Base-by-base conservation (phyloP, 192 early-diverging fungal species). In the Lunasporangiospora selenospora region DNA sequence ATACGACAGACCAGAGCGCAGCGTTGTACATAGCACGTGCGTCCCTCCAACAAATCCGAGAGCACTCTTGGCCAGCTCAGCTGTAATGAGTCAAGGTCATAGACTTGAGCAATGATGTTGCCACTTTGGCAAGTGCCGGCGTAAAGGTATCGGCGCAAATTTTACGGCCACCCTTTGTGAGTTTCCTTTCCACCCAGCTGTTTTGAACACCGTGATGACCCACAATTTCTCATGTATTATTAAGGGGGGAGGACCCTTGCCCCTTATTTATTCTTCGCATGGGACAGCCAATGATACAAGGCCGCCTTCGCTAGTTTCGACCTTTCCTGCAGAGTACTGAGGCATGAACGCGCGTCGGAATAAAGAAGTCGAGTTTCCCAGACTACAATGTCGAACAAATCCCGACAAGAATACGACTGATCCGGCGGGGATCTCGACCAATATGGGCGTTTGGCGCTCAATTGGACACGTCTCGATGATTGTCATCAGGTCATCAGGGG, bases 311-410 rank as follows among this genome's bases (percentile, higher is more conserved):
- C 19, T 55, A 5, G 53, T 43, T 36, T 45, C 33, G 18, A 73
- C 69, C 29, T 73, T 63, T 1, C 69, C 69, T 2, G 41, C 31
- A 5, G 69, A 73, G 55, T 51, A 73, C 23, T 73, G 69, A 3
- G 69, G 69, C 69, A 73, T 73, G 36, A 43, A 73, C 18, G 61
- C 69, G 2, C 69, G 53, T 43, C 69, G 37, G 42, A 73, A 73
- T 31, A 52, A 58, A 1, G 41, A 34, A 0, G 69, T 63, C 27
- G 24, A 12, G 37, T 73, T 73, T 2, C 69, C 69, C 11, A 73
- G 23, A 58, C 69, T 73, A n/a, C 69, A 73, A 40, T 73, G 69
- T 7, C 69, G 32, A 33, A 73, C 60, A 29, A 58, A 73, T 13
- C 69, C 69, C 23, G 60, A 63, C 10, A 73, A n/a, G 30, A 73